Evolutionary conservation across 1,284 basidiomycete genomes (phyloP).

Genomic region (Apiotrichum brassicae): DNA sequence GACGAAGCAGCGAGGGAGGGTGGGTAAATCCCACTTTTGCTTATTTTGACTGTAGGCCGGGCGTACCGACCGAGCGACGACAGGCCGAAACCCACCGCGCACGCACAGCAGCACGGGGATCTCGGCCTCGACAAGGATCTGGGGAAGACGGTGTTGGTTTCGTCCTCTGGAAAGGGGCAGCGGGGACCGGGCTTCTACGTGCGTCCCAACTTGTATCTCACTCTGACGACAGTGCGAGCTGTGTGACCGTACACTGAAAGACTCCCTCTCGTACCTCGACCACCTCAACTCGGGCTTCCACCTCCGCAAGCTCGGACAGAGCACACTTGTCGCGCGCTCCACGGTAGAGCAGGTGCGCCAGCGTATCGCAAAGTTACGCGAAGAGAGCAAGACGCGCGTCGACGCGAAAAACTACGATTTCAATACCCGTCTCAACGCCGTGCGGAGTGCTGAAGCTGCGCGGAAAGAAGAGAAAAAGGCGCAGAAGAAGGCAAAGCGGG

Average conservation of each 20-base stretch:
- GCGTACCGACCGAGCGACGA: slow-evolving; percentile 58
- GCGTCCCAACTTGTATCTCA: slow-evolving; percentile 15
- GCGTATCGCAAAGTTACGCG: slow-evolving; percentile 79
- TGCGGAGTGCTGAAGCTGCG: slow-evolving; percentile 56
- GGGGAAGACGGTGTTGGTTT: slow-evolving; percentile 82
- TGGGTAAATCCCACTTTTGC: too few species aligned
- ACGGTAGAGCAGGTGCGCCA: slow-evolving; percentile 86
- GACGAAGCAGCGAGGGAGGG: slow-evolving; percentile 61
- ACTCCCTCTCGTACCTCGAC: slow-evolving; percentile 86
- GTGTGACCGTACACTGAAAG: slow-evolving; percentile 86
- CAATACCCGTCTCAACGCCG: slow-evolving; percentile 73
- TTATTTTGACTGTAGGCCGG: slow-evolving; percentile 75
- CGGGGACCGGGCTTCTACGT: slow-evolving; percentile 81
- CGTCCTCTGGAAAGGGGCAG: slow-evolving; percentile 60
- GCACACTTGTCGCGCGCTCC: slow-evolving; percentile 81
- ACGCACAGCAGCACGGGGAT: slow-evolving; percentile 72
- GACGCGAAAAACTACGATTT: slow-evolving; percentile 87
- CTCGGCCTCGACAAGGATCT: slow-evolving; percentile 87
- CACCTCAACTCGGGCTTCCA: slow-evolving; percentile 93
- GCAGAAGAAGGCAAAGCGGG: slow-evolving; percentile 47
- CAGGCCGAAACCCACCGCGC: slow-evolving; percentile 69
- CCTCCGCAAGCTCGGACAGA: slow-evolving; percentile 77
- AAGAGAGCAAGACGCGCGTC: slow-evolving; percentile 71
- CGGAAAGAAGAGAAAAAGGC: slow-evolving; percentile 57
- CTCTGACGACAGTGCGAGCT: slow-evolving; percentile 61